These are phyloP conservation scores for Epichloe amarillans DNA, from an alignment of 2,329 filamentous ascomycete species.

Conservation along the genomic window DNA sequence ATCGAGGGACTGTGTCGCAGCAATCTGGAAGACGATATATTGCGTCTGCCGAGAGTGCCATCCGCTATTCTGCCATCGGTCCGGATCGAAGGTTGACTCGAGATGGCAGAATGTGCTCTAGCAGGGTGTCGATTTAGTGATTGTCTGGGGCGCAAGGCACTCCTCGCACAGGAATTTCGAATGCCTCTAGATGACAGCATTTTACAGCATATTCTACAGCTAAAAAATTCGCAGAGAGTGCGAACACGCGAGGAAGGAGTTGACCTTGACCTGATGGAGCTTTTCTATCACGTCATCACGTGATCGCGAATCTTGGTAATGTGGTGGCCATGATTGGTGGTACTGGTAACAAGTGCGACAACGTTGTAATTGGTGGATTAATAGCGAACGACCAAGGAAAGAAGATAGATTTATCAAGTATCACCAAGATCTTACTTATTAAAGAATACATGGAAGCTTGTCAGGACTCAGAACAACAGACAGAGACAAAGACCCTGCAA, in stretches of 20 bases:
- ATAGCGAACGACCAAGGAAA: too few relatives aligned
- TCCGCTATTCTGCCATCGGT: not conserved
- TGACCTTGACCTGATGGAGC: conserved; percentile 4
- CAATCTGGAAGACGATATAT: conserved; percentile 17
- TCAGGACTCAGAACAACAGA: too few relatives aligned
- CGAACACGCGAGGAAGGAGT: not conserved
- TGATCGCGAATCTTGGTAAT: conserved; percentile 11
- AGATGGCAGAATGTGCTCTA: not conserved
- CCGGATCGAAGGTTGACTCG: not conserved
- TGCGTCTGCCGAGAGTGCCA: conserved; percentile 8
- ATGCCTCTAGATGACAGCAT: conserved; percentile 24
- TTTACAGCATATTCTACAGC: conserved; percentile 8
- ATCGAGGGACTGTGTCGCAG: conserved; percentile 10
- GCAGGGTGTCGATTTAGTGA: not conserved
- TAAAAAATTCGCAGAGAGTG: conserved; percentile 3
- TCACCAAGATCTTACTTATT: too few relatives aligned
- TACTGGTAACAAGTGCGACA: not conserved
- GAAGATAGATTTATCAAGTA: too few relatives aligned
- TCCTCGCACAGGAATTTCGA: conserved; percentile 20
- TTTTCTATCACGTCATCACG: conserved; percentile 18
- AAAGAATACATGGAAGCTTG: too few relatives aligned
- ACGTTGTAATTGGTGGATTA: not conserved
- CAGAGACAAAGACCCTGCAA: too few relatives aligned
- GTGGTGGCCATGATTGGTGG: conserved; percentile 7
- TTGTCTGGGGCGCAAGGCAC: conserved; percentile 10